Conservation (phyloP, 305 asterid genomes). For the Solanum hybrid region DNA sequence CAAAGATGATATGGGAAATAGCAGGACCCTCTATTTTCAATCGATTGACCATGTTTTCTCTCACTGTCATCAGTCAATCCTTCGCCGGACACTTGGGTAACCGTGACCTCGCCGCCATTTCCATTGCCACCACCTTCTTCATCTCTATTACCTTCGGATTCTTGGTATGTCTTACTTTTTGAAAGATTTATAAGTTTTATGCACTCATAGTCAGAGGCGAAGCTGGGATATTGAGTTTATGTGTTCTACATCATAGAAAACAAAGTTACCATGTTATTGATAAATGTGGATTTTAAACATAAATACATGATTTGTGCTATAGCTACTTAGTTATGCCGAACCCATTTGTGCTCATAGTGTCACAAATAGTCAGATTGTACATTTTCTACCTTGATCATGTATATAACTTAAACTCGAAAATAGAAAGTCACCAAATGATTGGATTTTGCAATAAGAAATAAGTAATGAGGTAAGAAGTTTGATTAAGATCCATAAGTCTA, state of each 20-base stretch:
- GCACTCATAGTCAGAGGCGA: background rate
- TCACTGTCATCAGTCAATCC: slow-evolving; percentile 41
- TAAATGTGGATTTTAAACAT: background rate
- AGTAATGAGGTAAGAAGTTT: background rate
- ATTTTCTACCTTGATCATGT: background rate
- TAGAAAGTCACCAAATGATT: background rate
- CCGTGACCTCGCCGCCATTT: slow-evolving; percentile 42
- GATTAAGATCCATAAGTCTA: background rate
- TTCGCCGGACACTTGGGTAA: slow-evolving; percentile 46
- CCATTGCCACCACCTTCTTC: slow-evolving; percentile 46
- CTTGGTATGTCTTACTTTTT: slow-evolving; percentile 23
- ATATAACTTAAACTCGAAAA: background rate
- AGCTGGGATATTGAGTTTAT: background rate
- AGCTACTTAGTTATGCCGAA: background rate
- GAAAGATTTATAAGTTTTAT: background rate
- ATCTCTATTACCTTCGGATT: slow-evolving; percentile 47
- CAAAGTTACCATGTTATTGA: background rate
- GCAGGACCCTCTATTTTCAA: slow-evolving; percentile 46
- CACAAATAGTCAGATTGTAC: background rate
- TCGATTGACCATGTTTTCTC: slow-evolving; percentile 47
- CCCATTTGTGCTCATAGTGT: background rate
- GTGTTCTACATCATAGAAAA: background rate
- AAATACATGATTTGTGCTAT: background rate
- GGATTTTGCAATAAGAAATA: background rate
- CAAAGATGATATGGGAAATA: slow-evolving; percentile 39